These are phyloP conservation scores for Mycena citricolor DNA, from an alignment of 1,284 basidiomycete genomes.

Conservation along the genomic window DNA sequence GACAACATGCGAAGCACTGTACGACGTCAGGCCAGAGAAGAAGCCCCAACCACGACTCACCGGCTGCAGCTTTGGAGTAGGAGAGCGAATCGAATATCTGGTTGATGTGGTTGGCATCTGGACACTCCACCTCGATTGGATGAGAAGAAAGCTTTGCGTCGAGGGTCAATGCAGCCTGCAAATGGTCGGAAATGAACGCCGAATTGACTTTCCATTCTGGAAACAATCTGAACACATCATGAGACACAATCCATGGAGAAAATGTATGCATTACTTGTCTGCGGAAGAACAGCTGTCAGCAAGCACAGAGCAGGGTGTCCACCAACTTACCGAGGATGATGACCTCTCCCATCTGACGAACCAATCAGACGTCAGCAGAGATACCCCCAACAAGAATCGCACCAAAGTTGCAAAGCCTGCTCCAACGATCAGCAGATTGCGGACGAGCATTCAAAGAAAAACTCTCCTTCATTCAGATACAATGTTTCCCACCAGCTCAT, in stretches of 20 bases:
- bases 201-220: slow-evolving; percentile 78
- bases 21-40: slow-evolving; percentile 1
- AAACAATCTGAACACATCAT: slow-evolving; percentile 52
- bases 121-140: slow-evolving; percentile 91
- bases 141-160: slow-evolving; percentile 93
- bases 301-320: slow-evolving; percentile 1
- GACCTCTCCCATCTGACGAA: slow-evolving; percentile 79
- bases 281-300: not conserved
- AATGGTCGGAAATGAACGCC: slow-evolving; percentile 60
- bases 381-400: slow-evolving; percentile 25
- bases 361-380: slow-evolving; percentile 11
- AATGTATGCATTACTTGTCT: slow-evolving; percentile 4
- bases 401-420: slow-evolving; percentile 85
- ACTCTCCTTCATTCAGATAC: slow-evolving; percentile 72
- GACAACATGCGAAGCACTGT: slow-evolving; percentile 95
- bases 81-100: slow-evolving; percentile 88
- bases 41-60: slow-evolving; percentile 34
- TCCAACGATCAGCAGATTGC: slow-evolving; percentile 2
- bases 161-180: slow-evolving; percentile 69
- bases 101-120: slow-evolving; percentile 84
- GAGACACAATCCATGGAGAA: slow-evolving; percentile 3
- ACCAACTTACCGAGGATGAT: slow-evolving; percentile 73
- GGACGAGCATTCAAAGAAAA: slow-evolving; percentile 20
- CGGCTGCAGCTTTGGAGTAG: slow-evolving; percentile 84
- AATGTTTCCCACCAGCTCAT: slow-evolving; percentile 95